Percentiles rank a stretch among this genome's conserved stretches.
These are phyloP conservation scores for Notholithocarpus densiflorus DNA, from an alignment of 306 rosid genomes.

Conservation along the genomic window DNA sequence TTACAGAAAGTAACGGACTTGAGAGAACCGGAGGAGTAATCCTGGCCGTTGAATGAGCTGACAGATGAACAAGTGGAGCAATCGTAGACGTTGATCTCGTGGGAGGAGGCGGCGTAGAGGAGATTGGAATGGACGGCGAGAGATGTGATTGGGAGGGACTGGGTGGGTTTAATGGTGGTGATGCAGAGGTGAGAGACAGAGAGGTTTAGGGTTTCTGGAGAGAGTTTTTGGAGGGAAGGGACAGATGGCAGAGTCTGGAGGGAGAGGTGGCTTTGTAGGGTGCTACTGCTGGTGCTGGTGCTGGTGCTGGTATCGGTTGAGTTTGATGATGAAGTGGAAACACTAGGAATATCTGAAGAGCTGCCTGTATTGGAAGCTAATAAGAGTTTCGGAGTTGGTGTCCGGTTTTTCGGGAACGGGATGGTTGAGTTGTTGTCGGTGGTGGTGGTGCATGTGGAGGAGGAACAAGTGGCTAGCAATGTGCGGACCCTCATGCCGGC, in stretches of 20 bases:
- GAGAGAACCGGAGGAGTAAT: constrained; percentile 60
- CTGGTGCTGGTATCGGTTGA: constrained; percentile 26
- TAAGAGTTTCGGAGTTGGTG: constrained; percentile 3
- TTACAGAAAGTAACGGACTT: constrained; percentile 53
- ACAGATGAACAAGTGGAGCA: constrained; percentile 25
- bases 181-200: constrained; percentile 42
- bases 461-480: constrained; percentile 39
- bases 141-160: constrained; percentile 55
- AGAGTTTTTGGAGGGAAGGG: constrained; percentile 71
- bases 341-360: constrained; percentile 27
- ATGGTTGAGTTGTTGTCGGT: constrained; percentile 24
- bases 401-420: constrained; percentile 5
- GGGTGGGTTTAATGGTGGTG: constrained; percentile 35
- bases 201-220: constrained; percentile 28
- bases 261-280: constrained; percentile 51
- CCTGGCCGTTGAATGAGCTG: constrained; percentile 34
- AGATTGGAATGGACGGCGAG: constrained; percentile 47
- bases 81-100: constrained; percentile 70
- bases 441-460: constrained; percentile 16
- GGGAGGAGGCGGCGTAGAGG: constrained; percentile 67
- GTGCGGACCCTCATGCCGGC: constrained; percentile 37
- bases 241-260: constrained; percentile 76
- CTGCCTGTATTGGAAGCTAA: constrained; percentile 26
- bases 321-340: constrained; percentile 11
- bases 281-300: constrained; percentile 16